Conservation (phyloP, 2,329 filamentous ascomycete genomes). For the Cordyceps pruinosa region DNA sequence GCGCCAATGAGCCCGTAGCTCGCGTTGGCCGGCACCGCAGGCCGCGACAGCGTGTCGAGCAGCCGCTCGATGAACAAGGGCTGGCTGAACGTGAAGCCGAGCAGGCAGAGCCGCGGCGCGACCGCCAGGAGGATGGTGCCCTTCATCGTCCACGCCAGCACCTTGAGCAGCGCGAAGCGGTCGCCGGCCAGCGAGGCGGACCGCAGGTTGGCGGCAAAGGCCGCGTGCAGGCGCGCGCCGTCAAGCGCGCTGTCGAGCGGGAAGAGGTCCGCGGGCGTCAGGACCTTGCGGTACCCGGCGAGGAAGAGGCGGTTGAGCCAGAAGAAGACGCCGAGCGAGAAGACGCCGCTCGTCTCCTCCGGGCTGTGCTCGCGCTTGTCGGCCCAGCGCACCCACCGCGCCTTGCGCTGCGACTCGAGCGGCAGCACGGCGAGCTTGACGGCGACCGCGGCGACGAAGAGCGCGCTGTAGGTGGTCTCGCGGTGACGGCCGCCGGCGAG, state of each 20-base stretch:
- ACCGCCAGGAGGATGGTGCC: constrained; percentile 29
- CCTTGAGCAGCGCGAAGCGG: constrained; percentile 21
- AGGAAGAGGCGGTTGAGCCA: constrained; percentile 32
- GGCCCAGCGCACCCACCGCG: constrained; percentile 9
- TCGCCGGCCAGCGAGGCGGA: neutral
- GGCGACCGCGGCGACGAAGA: constrained; percentile 29
- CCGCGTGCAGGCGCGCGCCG: neutral
- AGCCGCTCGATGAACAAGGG: constrained; percentile 36
- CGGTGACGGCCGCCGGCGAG: constrained; percentile 13
- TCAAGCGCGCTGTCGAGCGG: constrained; percentile 26
- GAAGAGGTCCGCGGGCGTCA: constrained; percentile 26
- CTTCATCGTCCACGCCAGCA: constrained; percentile 24
- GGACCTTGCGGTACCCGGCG: constrained; percentile 24
- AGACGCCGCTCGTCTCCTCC: constrained; percentile 29
- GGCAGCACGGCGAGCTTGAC: constrained; percentile 30
- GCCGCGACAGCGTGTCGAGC: constrained; percentile 21
- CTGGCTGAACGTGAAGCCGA: constrained; percentile 36
- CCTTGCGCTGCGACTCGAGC: constrained; percentile 33
- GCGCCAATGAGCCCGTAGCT: constrained; percentile 39
- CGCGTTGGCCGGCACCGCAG: constrained; percentile 15
- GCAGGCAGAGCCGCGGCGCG: constrained; percentile 29
- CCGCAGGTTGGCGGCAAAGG: neutral
- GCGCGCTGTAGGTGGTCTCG: constrained; percentile 18
- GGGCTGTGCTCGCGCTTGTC: constrained; percentile 32
- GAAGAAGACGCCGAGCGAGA: constrained; percentile 25